Evolutionary conservation across 2,329 filamentous ascomycete genomes (phyloP).

Genomic region (Teratosphaeria destructans): DNA sequence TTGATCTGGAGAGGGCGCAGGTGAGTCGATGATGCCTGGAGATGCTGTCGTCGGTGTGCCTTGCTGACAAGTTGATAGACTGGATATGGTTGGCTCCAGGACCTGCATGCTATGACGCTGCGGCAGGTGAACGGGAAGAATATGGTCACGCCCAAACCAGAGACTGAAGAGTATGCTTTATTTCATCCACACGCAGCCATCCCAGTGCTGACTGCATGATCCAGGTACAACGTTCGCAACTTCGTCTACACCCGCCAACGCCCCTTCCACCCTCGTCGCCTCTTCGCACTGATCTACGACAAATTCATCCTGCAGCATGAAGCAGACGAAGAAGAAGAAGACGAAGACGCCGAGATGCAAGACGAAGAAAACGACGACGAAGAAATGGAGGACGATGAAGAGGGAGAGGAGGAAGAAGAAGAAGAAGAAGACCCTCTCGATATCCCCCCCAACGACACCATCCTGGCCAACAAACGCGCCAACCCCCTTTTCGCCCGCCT

Average conservation of each 20-base stretch:
- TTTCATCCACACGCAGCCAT: neutral
- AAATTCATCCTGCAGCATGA: conserved; percentile 35
- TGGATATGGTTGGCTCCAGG: conserved; percentile 60
- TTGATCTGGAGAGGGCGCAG: conserved; percentile 54
- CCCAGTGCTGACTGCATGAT: neutral
- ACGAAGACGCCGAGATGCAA: conserved; percentile 8
- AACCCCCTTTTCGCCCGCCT: conserved; percentile 39
- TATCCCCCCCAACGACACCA: conserved; percentile 24
- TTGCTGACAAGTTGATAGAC: neutral
- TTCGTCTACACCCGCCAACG: conserved; percentile 55
- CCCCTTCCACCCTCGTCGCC: conserved; percentile 32
- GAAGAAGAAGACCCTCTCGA: conserved; percentile 25
- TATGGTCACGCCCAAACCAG: conserved; percentile 54
- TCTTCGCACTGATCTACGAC: conserved; percentile 32
- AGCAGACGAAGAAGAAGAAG: conserved; percentile 21
- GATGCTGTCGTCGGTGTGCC: neutral
- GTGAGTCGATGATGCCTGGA: conserved; percentile 18
- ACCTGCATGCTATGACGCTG: conserved; percentile 57
- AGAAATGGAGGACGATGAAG: conserved; percentile 23
- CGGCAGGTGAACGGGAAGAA: conserved; percentile 46
- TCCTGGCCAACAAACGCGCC: conserved; percentile 47
- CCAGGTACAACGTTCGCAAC: conserved; percentile 45
- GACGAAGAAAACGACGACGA: conserved; percentile 12
- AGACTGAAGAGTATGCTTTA: conserved; percentile 48
- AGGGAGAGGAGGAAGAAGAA: conserved; percentile 9